Evolutionary conservation across 73 alveolate species (phyloP), one percentile per base, ranked within the genome.

Genomic region (Stentor coeruleus): DNA sequence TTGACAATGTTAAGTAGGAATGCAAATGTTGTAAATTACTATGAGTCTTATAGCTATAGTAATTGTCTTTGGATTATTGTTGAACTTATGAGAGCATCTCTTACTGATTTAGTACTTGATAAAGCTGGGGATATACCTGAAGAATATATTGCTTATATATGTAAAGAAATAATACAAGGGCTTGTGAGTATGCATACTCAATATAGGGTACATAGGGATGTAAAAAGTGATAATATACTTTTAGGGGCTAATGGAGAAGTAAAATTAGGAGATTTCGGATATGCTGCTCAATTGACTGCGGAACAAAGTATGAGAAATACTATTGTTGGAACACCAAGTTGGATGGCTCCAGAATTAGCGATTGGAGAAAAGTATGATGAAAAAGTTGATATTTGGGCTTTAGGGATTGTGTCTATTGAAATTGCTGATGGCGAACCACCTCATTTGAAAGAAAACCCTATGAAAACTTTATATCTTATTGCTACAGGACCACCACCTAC

Each of bases 291-390:
- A 84, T 82, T 93, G 2, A 89, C 90, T 20, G 81, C 82, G 85
- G 95, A 91, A 76, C 93, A 81, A 81, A 89, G 90, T 15, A 85
- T 77, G 72, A 66, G 39, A 40, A 26, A 20, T 26, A 20, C 42
- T 0, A 11, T 66, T 66, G 79, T 90, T 31, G 98, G 98, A 0
- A 93, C 96, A 38, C 79, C 94, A 59, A 85, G 92, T 41, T 93
- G 93, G 89, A 93, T 93, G 97, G 97, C 98, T 28, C 98, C 98
- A 35, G 98, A 93, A 92, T 88, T 92, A 0, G 95, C 90, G 3
- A 73, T 59, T 58, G 87, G 84, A 58, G 20, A 81, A 39, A 81
- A 81, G 58, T 91, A 93, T 86, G 93, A 85, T 40, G 89, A 83
- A 60, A 93, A 93, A 83, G 93, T 91, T 11, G 98, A 93, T 85